phyloP scores from a whole-genome alignment of 257 asterid species.

The Solanum piurae region DNA sequence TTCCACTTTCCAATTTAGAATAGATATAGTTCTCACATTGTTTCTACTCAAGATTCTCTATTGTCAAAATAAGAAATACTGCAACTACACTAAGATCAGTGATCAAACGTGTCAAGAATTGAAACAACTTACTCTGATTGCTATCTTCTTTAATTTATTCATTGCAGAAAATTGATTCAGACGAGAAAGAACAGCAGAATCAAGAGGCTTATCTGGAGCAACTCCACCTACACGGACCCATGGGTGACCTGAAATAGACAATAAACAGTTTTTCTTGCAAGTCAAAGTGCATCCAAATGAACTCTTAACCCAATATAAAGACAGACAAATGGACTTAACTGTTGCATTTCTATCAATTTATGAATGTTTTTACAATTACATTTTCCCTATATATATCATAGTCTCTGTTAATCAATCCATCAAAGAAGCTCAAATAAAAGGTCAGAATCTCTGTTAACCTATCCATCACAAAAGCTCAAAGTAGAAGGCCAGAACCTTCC shows the following conservation, averaged over 20 bases:
- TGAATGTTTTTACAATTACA: not conserved
- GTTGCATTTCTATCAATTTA: not conserved
- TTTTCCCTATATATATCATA: not conserved
- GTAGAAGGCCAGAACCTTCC: not conserved
- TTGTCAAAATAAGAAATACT: not conserved
- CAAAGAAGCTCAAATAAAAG: not conserved
- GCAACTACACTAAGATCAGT: not conserved
- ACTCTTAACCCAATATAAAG: not conserved
- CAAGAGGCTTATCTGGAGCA: conserved; percentile 37
- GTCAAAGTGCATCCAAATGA: not conserved
- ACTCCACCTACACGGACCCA: conserved; percentile 33
- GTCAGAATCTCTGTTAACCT: not conserved
- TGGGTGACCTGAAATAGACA: conserved; percentile 23
- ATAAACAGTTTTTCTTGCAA: not conserved
- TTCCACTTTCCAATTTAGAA: not conserved
- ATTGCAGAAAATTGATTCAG: conserved; percentile 38
- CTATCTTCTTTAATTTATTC: conserved; percentile 41
- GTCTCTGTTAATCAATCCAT: not conserved
- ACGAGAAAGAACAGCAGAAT: conserved; percentile 35
- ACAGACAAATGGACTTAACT: not conserved
- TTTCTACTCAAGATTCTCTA: not conserved
- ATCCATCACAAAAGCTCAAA: not conserved
- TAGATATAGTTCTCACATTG: not conserved
- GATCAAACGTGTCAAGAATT: not conserved
- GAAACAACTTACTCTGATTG: conserved; percentile 22